A percentile compares a stretch with the other conserved stretches of the same genome.
These are phyloP conservation scores for Thelonectria blattea DNA, from an alignment of 2,329 filamentous ascomycete species.

Conservation along the genomic window DNA sequence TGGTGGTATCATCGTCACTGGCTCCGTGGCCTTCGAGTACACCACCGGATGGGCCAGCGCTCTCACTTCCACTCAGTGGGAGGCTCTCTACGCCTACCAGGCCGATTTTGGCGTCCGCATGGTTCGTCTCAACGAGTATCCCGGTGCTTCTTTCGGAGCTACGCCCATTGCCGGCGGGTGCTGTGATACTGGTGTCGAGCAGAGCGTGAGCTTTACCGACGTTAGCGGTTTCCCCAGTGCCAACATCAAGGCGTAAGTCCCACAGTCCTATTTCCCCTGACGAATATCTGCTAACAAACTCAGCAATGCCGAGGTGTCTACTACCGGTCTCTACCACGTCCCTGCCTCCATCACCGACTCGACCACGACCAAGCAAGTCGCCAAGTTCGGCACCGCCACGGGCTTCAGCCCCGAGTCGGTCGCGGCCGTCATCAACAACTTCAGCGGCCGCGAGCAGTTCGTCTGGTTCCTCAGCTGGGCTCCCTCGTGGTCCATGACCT, in stretches of 20 bases:
- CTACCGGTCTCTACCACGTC: conserved; percentile 26
- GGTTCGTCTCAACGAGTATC: conserved; percentile 29
- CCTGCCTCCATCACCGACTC: conserved; percentile 22
- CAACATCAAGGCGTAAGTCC: conserved; percentile 20
- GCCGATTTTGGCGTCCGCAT: conserved; percentile 22
- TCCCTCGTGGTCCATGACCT: conserved; percentile 25
- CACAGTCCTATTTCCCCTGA: background rate
- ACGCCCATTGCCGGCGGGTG: background rate
- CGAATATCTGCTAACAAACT: background rate
- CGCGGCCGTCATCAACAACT: conserved; percentile 27
- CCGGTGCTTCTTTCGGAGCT: conserved; percentile 19
- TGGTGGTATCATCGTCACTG: conserved; percentile 23
- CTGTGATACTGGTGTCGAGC: conserved; percentile 13
- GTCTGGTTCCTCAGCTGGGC: conserved; percentile 31
- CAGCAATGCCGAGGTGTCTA: conserved; percentile 22
- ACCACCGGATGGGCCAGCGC: conserved; percentile 22
- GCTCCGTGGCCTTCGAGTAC: conserved; percentile 25
- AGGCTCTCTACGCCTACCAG: conserved; percentile 23
- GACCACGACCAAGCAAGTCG: conserved; percentile 20
- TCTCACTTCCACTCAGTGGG: conserved; percentile 22
- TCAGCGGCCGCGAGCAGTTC: conserved; percentile 27
- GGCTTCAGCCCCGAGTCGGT: conserved; percentile 22
- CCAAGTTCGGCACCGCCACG: conserved; percentile 24
- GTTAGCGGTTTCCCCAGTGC: conserved; percentile 20
- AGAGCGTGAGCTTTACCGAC: conserved; percentile 23